phyloP scores from a whole-genome alignment of 2,329 filamentous ascomycete genomes.

The Apiospora arundinis region DNA sequence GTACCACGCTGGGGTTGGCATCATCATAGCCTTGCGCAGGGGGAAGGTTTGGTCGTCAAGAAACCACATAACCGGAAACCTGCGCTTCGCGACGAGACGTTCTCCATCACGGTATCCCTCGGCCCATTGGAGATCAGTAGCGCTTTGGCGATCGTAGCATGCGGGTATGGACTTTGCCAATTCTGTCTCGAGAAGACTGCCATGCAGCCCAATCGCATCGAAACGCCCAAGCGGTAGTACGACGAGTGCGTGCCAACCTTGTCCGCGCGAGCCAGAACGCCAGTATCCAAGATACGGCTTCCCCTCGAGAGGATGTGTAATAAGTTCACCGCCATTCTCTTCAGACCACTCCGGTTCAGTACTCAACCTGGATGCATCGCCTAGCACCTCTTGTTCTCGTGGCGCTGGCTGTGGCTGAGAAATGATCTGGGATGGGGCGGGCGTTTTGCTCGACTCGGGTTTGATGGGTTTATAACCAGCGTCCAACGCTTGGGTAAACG shows the following conservation, averaged over 20 bases:
- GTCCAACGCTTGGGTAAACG: no score
- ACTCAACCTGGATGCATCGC: neutral
- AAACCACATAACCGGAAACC: no score
- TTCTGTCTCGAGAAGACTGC: slow-evolving; percentile 1
- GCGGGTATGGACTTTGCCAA: neutral
- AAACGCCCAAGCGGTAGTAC: neutral
- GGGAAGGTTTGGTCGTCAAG: no score
- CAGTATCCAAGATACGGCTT: neutral
- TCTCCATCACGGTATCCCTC: neutral
- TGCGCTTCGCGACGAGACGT: no score
- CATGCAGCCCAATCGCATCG: neutral
- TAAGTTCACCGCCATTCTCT: neutral
- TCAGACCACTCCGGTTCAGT: neutral
- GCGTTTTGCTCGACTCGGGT: no score
- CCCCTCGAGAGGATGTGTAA: neutral
- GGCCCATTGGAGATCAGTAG: neutral
- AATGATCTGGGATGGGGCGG: no score
- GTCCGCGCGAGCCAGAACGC: neutral
- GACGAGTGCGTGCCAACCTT: neutral
- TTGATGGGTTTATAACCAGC: no score
- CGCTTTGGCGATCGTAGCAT: neutral
- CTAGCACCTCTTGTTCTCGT: neutral
- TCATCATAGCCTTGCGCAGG: no score
- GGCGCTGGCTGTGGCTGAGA: neutral
- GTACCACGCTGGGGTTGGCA: no score